Evolutionary conservation across 306 rosid species (phyloP), one percentile per base, ranked within the genome.

Genomic region (Spatholobus suberectus): DNA sequence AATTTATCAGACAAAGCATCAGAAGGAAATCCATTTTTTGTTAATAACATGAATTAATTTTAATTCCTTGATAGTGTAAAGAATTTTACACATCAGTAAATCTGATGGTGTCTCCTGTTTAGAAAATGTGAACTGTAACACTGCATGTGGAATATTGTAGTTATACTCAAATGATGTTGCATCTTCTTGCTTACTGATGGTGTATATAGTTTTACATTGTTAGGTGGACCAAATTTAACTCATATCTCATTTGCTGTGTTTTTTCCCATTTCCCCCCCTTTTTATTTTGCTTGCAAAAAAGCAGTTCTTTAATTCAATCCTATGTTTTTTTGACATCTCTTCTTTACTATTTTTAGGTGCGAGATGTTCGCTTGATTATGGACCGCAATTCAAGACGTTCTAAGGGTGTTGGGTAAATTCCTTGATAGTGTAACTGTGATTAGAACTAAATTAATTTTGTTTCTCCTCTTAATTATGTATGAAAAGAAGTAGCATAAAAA

Each of bases 321-420:
- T 17, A n/a, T 54, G 24, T 59, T 63, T 78, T 34, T 21, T 41
- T 58, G 34, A 75, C 57, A 37, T 58, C 18, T 75, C 41, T 58
- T 73, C 34, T 43, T 62, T 65, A 37, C 76, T 55, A 24, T 81
- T 72, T 83, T 59, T 84, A 96, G 99, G 99, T 96, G 67, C 98
- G 99, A 51, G 99, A 96, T 81, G 99, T 94, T 80, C 97, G 98
- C 44, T 92, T 96, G 74, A 96, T 96, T 84, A 91, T 96, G 99
- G 99, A 94, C 84, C 98, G 99, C 71, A 96, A 87, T 88, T 92
- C 98, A 67, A 91, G 98, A 74, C 98, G 99, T 77, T 96, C 99
- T 7, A 96, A 96, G 89, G 99, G 99, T 70, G 93, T 94, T 87
- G 99, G 99, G 99, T 96, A 84, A 32, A 97, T 84, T n/a, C n/a